Evolutionary conservation across 2,329 filamentous ascomycete species (phyloP), one percentile per base, ranked within the genome.

Genomic region (Botrytis byssoidea): DNA sequence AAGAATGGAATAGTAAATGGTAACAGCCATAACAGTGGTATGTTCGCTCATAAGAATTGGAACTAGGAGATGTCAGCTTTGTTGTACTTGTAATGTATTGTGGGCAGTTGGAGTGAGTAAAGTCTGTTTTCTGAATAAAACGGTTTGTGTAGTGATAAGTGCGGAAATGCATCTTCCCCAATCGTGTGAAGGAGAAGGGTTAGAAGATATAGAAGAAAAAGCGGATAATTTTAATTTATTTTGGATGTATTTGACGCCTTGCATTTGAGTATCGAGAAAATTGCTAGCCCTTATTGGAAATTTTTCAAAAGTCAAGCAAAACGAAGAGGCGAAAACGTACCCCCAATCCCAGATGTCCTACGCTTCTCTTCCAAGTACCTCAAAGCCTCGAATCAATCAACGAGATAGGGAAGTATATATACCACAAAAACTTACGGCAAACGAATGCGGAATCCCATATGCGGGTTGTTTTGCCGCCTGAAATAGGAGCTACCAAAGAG

Each of bases 21-120:
- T 32, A 66, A 66, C 22, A 25, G 40, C 22, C 64, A 66, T 66
- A 66, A 66, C 44, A 66, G 64, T 35, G 64, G 64, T 66, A 66
- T 66, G 64, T 66, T 66, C 25, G 64, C 64, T 66, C 64, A 66
- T 22, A 66, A 66, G 64, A 48, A 66, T 29, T 66, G 64, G 64
- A 48, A 42, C 25, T 63, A 63, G 37, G 3, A n/a, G 22, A 40
- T 20, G 10, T 63, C 14, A 25, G 14, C 4, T 40, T 16, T 29
- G 16, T 42, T 63, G 25, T 29, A 42, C 29, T 63, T 42, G 60
- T n/a, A 63, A n/a, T 40, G 25, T 8, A n/a, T 18, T 63, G 60
- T 35, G 20, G 60, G 37, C 18, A 9, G 18, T 18, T 42, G 60
- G n/a, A 63, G 25, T 9, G 14, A 42, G 37, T 63, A 25, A 18